Evolutionary conservation across 2,329 filamentous ascomycete genomes (phyloP), one percentile per base, ranked within the genome.

Genomic region (Tolypocladium sp.): DNA sequence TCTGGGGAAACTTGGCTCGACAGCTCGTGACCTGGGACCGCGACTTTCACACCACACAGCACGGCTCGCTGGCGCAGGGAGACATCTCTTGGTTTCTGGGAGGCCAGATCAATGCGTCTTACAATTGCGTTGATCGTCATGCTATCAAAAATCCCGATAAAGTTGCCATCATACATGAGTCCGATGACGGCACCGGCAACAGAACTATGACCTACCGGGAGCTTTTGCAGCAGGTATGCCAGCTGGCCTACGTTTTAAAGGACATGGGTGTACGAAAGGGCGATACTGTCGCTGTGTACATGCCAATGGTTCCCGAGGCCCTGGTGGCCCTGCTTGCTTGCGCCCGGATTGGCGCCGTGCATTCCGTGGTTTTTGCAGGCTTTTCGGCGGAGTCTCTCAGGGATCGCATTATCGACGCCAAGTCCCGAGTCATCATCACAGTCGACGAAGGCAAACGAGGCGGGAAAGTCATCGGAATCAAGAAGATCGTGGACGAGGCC

Each of bases 261-360:
- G 84, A 93, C 78, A 94, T 96, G 85, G 94, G 94, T 63, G 93
- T 99, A 61, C 87, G 89, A 79, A 97, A 97, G 82, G 94, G 94
- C 59, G 94, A 99, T 76, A 96, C 92, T 4, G 92, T 99, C 60
- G 94, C 92, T 63, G 89, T 99, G 65, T 99, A 99, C 80, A 79
- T 99, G 64, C 94, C 94, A 73, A 99, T 99, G 94, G 96, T 99
- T 74, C 94, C 94, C 59, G 93, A 99, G 76, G 94, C 94, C 9
- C 69, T 99, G 60, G 82, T 99, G 68, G 89, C 94, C 58, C 90
- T 99, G 75, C 82, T 99, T 59, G 94, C 94, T 61, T 95, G 92
- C 75, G 79, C 87, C 42, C 91, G 94, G 71, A 96, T 99, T 67
- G 94, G 94, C 62, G 94, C 94, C 51, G 84, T 99, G 27, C 94